A percentile compares a stretch with the other conserved stretches of the same genome.
These are phyloP conservation scores for Aspergillus persii DNA, from an alignment of 2,329 filamentous ascomycete genomes.

Conservation along the genomic window DNA sequence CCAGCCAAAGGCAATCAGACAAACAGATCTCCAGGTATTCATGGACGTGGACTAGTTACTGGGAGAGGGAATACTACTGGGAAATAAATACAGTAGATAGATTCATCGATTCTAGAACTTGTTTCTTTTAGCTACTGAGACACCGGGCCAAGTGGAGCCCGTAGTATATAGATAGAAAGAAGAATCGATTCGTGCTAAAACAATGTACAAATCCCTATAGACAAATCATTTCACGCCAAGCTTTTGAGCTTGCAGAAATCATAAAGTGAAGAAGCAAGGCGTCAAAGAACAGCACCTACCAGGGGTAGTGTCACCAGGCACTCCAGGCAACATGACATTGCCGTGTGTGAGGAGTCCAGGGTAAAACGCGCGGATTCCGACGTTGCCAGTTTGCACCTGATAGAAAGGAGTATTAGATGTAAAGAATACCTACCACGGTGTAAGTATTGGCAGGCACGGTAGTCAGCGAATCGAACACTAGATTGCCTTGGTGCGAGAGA, in stretches of 20 bases:
- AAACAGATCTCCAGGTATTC: too few relatives aligned
- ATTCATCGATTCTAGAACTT: too few relatives aligned
- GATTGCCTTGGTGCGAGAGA: slow-evolving; percentile 80
- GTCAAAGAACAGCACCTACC: slow-evolving; percentile 35
- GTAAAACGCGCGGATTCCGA: slow-evolving; percentile 14
- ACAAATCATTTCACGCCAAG: slow-evolving; percentile 28
- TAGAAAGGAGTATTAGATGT: slow-evolving; percentile 24
- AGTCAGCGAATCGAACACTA: slow-evolving; percentile 40
- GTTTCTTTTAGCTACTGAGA: background rate
- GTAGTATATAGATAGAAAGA: background rate
- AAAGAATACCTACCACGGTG: slow-evolving; percentile 29
- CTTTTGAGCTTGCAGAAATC: slow-evolving; percentile 20
- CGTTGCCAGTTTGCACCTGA: slow-evolving; percentile 25
- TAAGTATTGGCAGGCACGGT: slow-evolving; percentile 14
- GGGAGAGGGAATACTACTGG: too few relatives aligned
- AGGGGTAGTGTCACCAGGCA: slow-evolving; percentile 33
- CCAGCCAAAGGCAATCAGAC: too few relatives aligned
- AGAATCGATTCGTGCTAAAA: slow-evolving; percentile 16
- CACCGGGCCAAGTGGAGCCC: background rate
- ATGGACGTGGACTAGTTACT: too few relatives aligned
- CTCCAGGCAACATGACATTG: slow-evolving; percentile 21
- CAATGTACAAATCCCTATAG: slow-evolving; percentile 24
- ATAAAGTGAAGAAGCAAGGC: slow-evolving; percentile 18
- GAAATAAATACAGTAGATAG: too few relatives aligned
- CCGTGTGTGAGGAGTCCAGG: slow-evolving; percentile 15